Base-by-base conservation (phyloP, 495 filamentous ascomycete genomes). In the Annulohypoxylon stygium region DNA sequence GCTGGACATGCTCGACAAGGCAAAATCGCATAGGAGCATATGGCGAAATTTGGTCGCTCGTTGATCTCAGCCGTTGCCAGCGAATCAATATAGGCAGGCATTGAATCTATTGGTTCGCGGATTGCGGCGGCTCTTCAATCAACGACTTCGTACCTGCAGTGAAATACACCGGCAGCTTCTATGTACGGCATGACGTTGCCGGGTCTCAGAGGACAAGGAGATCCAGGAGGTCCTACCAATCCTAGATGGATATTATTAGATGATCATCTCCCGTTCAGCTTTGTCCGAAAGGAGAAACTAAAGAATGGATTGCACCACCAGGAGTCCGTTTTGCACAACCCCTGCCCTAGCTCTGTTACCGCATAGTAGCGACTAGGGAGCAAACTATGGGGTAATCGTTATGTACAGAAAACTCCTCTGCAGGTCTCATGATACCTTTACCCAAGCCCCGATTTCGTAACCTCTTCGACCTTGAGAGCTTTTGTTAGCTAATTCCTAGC, bases 311-410 rank as follows among this genome's bases (percentile, higher is more conserved):
- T 67, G 63, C 72, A 75, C 63, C 72, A 75, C 62, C 62, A 36
- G 20, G 63, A 70, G 50, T 6, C 63, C 67, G 61, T 67, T 39
- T 71, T 63, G 59, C 72, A 55, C 12, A 58, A 61, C 58, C 67
- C 72, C 67, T 71, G 72, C 64, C 63, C 30, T 30, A 30, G 30
- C 30, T 30, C 3, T 47, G 7, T 5, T 47, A 6, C 5, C 5
- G 30, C 18, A 18, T 47, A 6, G 1, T 55, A 71, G 64, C 53
- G 72, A 59, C 63, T 39, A 76, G 69, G 75, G 54, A 77, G 71
- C 71, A 79, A 78, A 75, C 77, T 78, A 80, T 80, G 75, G 78
- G 78, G 78, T 80, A 80, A 80, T 75, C 11, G 51, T 80, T 80
- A 80, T 65, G 68, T 74, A 80, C 72, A 45, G 70, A 65, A 79